Evolutionary conservation across 2,329 filamentous ascomycete species (phyloP).

Genomic region (Aurifilum marmelostoma): DNA sequence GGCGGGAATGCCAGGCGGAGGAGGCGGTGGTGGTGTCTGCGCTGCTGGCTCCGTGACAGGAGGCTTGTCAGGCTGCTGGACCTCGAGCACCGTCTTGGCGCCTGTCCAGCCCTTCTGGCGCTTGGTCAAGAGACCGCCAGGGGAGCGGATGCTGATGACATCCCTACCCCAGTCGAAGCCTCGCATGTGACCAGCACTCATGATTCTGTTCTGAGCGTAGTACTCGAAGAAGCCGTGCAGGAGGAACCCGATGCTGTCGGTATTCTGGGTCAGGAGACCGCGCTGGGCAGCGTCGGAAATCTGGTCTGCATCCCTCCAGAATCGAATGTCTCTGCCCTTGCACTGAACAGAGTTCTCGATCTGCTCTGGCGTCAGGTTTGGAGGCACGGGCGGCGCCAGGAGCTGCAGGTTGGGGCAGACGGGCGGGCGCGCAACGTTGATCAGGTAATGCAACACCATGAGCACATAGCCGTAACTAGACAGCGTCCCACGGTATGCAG

Average conservation of each 20-base stretch:
- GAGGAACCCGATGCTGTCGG: conserved; percentile 69
- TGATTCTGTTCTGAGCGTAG: conserved; percentile 66
- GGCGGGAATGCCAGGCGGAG: background rate
- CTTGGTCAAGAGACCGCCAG: conserved; percentile 72
- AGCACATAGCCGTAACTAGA: conserved; percentile 90
- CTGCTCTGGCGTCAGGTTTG: conserved; percentile 42
- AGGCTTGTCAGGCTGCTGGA: conserved; percentile 41
- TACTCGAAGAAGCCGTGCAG: conserved; percentile 88
- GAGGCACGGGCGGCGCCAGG: conserved; percentile 49
- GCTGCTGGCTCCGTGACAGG: conserved; percentile 32
- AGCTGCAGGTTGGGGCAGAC: conserved; percentile 83
- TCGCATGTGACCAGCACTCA: conserved; percentile 53
- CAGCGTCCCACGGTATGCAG: conserved; percentile 81
- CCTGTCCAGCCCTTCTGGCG: conserved; percentile 82
- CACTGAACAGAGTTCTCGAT: conserved; percentile 50
- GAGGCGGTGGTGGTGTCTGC: conserved; percentile 23
- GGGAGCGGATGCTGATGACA: conserved; percentile 76
- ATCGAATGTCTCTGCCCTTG: conserved; percentile 71
- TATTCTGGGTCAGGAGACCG: conserved; percentile 68
- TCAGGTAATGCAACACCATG: conserved; percentile 89
- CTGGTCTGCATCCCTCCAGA: conserved; percentile 75
- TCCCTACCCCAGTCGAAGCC: conserved; percentile 82
- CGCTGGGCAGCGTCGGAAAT: conserved; percentile 64
- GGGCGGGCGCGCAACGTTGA: conserved; percentile 79
- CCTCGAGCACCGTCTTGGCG: conserved; percentile 71